Conservation (phyloP, 441 rosid genomes). For the Omphalea diandra region DNA sequence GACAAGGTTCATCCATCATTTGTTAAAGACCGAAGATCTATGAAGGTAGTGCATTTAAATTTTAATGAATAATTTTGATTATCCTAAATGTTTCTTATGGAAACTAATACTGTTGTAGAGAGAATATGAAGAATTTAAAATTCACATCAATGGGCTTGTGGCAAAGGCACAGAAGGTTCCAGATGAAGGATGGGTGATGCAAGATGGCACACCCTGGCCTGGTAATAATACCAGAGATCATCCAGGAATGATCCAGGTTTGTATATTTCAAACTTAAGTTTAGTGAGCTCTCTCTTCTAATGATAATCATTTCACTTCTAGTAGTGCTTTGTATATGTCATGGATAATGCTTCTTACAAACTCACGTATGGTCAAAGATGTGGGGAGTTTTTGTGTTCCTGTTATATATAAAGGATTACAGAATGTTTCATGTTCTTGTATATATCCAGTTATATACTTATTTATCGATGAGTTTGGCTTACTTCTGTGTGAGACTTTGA, state of each 20-base stretch:
- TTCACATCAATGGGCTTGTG: slow-evolving; percentile 31
- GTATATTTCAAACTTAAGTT: slow-evolving; percentile 6
- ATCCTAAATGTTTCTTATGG: slow-evolving; percentile 5
- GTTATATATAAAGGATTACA: neutral
- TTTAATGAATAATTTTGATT: neutral
- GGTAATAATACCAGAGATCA: slow-evolving; percentile 43
- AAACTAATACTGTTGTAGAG: slow-evolving; percentile 23
- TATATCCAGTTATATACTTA: neutral
- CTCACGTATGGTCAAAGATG: neutral
- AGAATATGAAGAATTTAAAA: slow-evolving; percentile 40
- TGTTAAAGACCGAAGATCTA: slow-evolving; percentile 40
- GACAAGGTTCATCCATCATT: slow-evolving; percentile 40
- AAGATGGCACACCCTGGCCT: slow-evolving; percentile 43
- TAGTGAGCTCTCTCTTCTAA: neutral
- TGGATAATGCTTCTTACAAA: neutral
- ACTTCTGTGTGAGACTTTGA: neutral
- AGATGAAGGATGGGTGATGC: slow-evolving; percentile 43
- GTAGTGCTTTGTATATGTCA: neutral
- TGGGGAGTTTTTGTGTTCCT: neutral
- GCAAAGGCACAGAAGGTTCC: slow-evolving; percentile 42
- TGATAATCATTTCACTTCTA: neutral
- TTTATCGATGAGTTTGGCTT: neutral
- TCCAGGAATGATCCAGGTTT: slow-evolving; percentile 44
- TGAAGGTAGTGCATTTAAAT: slow-evolving; percentile 29
- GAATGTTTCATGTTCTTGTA: neutral